phyloP scores from a whole-genome alignment of 176 grass and related monocot genomes.

The Luzula sylvatica region DNA sequence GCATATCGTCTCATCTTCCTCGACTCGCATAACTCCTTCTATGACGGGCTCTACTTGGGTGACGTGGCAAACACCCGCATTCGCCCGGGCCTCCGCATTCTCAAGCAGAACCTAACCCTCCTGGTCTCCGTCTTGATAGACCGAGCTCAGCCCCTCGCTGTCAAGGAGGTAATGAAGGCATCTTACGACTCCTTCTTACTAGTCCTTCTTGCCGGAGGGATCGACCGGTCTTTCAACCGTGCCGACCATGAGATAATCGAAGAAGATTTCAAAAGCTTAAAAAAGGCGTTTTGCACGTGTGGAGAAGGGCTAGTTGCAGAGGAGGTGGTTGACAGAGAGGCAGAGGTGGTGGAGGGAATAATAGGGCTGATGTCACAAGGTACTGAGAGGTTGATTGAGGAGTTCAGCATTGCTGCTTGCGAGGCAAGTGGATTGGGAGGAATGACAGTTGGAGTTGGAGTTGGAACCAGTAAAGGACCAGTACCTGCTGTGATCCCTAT shows the following conservation, averaged over 20 bases:
- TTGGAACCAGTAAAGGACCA: background rate
- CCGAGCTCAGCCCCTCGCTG: constrained; percentile 45
- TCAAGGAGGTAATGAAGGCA: constrained; percentile 68
- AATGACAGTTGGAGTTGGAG: background rate
- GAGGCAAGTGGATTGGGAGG: constrained; percentile 36
- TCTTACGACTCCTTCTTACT: constrained; percentile 57
- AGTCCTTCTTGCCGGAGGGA: constrained; percentile 44
- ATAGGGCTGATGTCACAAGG: constrained; percentile 46
- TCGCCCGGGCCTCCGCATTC: constrained; percentile 36
- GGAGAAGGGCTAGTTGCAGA: constrained; percentile 67
- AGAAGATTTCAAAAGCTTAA: constrained; percentile 70
- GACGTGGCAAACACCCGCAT: constrained; percentile 39
- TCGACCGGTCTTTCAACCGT: constrained; percentile 46
- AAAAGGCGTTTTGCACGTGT: constrained; percentile 63
- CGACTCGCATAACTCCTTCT: constrained; percentile 45
- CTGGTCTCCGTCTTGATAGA: constrained; percentile 48
- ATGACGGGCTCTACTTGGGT: constrained; percentile 45
- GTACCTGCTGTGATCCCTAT: constrained; percentile 22
- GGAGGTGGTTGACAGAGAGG: constrained; percentile 50
- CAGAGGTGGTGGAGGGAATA: constrained; percentile 42
- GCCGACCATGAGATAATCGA: constrained; percentile 43
- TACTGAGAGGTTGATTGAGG: constrained; percentile 56
- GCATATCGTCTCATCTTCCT: constrained; percentile 42
- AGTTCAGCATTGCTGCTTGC: constrained; percentile 42
- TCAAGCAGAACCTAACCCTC: constrained; percentile 72